Base-by-base conservation (phyloP, 2,329 filamentous ascomycete species). In the Amauroascus verrucosus region DNA sequence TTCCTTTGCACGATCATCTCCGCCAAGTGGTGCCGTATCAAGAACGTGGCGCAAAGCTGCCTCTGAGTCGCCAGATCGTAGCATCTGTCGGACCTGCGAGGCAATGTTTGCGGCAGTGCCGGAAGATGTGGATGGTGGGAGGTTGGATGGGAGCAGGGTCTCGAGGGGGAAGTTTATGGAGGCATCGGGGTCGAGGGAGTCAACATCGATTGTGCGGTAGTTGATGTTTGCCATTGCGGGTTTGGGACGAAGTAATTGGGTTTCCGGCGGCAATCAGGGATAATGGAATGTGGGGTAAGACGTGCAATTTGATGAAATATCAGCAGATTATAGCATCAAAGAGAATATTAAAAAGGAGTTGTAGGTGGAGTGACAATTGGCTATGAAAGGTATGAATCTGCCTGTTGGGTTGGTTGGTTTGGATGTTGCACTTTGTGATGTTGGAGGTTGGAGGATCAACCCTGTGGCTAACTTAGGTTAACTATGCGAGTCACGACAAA, bases 151-250 rank as follows among this genome's bases (percentile, higher is more conserved):
- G 60, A 86, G 83, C 62, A 97, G 82, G 16, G 88, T 88, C 56
- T 84, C 80, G 58, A 87, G 82, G 72, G 94, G 87, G 75, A 97
- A 97, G 80, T 96, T 97, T 71, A 82, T 75, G 60, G 86, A 81
- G 63, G 88, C 93, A 71, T 97, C 90, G 56, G 90, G 88, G 70
- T 93, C 86, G 63, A 95, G 80, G 62, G 85, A 84, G 69, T 96
- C 90, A 70, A 96, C 85, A 78, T 96, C 88, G 78, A 96, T 93
- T 61, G 88, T 95, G 70, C 90, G 87, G 75, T 80, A 84, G 68
- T 84, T 83, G 71, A 80, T 69, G 63, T 69, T 67, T 54, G 71
- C 64, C 71, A 53, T 53, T 30, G 50, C 20, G 14, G 28, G 13
- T 46, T 33, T 6, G 45, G 11, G 18, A 5, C 3, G 22, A 7